Base-by-base conservation (phyloP, 202 grass and related monocot genomes). In the Setaria viridis region DNA sequence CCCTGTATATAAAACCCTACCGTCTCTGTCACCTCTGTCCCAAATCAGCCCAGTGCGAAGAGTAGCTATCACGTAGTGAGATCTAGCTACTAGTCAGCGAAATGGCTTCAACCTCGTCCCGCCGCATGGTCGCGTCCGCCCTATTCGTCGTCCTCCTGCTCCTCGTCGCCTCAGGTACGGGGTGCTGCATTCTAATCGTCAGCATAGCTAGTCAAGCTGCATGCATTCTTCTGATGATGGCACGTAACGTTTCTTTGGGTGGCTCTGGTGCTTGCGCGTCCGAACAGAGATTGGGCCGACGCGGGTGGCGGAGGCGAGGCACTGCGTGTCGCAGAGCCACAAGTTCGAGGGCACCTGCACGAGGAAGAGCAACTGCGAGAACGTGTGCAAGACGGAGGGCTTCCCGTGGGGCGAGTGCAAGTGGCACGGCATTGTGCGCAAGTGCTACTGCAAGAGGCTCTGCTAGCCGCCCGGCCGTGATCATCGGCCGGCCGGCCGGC, bases 291-390 rank as follows among this genome's bases (percentile, higher is more conserved):
- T 81, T 72, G 89, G 87, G 60, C 46, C 87, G 62, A 77, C 82
- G 86, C 69, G 58, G 79, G 80, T 89, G 88, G 86, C 47, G 33
- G 88, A 91, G 82, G 94, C 86, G 25, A 62, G 93, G 89, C 81
- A 85, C 35, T 95, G 94, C 77, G 7, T 81, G 37, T 96, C 94
- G 5, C 89, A 96, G 85, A 95, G 94, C 84, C 91, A 93, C 89
- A 78, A 1, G 69, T 93, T 82, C 87, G 70, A 19, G 9, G 94
- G 91, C 9, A 12, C 59, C 7, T 95, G 94, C 89, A 34, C 75
- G 64, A 85, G 87, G 1, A 7, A 20, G 14, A 7, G 13, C 20
- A 95, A 95, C 80, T 95, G 91, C 73, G 57, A 2, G 9, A 75
- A 84, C 76, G 89, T 95, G n/a, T 95, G 91, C 91, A 68, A 45